Percentiles rank a stretch among this genome's conserved stretches.
phyloP scores from a whole-genome alignment of 2,329 filamentous ascomycete species.

The Colletotrichum zoysiae region DNA sequence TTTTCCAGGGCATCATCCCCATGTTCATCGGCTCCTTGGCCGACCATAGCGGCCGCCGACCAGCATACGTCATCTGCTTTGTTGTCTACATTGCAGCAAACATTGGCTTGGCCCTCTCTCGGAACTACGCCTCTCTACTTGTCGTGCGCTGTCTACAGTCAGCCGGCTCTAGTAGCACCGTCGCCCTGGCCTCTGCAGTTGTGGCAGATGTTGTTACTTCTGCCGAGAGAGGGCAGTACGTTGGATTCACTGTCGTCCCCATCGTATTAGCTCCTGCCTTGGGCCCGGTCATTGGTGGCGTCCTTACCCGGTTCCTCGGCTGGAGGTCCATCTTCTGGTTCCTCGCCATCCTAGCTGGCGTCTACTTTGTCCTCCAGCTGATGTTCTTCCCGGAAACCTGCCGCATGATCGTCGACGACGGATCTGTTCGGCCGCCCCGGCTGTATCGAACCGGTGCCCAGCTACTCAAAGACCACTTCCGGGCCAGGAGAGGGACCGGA shows the following conservation, averaged over 20 bases:
- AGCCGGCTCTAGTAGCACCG: slow-evolving; percentile 72
- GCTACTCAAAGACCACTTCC: slow-evolving; percentile 43
- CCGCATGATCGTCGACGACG: slow-evolving; percentile 63
- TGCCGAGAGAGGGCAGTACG: slow-evolving; percentile 54
- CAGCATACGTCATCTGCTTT: slow-evolving; percentile 55
- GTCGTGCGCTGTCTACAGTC: slow-evolving; percentile 67
- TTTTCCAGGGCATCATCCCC: slow-evolving; percentile 71
- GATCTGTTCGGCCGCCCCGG: slow-evolving; percentile 58
- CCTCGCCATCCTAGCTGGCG: slow-evolving; percentile 47
- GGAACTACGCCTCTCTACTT: slow-evolving; percentile 64
- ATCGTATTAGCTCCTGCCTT: slow-evolving; percentile 59
- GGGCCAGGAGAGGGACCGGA: slow-evolving; percentile 32
- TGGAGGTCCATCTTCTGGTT: slow-evolving; percentile 62
- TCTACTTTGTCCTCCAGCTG: slow-evolving; percentile 52
- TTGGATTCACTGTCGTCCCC: slow-evolving; percentile 58
- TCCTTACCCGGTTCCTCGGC: slow-evolving; percentile 51
- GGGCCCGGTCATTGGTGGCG: slow-evolving; percentile 57
- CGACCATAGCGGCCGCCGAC: slow-evolving; percentile 56
- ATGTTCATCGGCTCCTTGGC: slow-evolving; percentile 60
- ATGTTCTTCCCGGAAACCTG: slow-evolving; percentile 62
- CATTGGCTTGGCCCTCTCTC: slow-evolving; percentile 64
- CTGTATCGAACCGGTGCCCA: slow-evolving; percentile 52
- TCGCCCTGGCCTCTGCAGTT: slow-evolving; percentile 71
- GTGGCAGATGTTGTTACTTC: slow-evolving; percentile 74
- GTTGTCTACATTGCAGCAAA: slow-evolving; percentile 52